Evolutionary conservation across 768 basidiomycete genomes (phyloP).

Genomic region (Grammothele lineata): DNA sequence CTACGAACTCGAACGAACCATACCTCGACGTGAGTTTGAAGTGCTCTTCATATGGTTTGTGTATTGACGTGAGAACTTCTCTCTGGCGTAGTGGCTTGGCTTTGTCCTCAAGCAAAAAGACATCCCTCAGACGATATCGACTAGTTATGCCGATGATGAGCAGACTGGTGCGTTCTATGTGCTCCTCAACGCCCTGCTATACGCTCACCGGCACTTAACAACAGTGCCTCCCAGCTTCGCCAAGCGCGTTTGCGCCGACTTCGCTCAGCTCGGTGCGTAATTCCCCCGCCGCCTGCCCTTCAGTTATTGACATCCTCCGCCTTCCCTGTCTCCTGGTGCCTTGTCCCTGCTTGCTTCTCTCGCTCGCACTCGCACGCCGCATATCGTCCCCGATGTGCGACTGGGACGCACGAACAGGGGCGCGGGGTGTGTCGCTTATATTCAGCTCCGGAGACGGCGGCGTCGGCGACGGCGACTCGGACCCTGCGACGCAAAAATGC

Average conservation of each 20-base stretch:
- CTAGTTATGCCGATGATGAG: constrained; percentile 71
- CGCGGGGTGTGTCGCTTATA: constrained; percentile 58
- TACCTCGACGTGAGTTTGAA: constrained; percentile 38
- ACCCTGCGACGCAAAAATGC: constrained; percentile 52
- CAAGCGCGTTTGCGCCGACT: constrained; percentile 49
- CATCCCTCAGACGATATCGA: constrained; percentile 60
- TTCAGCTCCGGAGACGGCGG: constrained; percentile 68
- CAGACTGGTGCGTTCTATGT: constrained; percentile 48
- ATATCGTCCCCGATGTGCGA: too few relatives aligned
- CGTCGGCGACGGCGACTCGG: constrained; percentile 56
- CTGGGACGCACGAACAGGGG: too few relatives aligned
- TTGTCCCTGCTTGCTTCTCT: too few relatives aligned
- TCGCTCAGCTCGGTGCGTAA: constrained; percentile 62
- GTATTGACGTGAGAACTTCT: too few relatives aligned
- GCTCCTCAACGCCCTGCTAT: constrained; percentile 37
- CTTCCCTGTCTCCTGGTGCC: too few relatives aligned
- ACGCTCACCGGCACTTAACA: too few relatives aligned
- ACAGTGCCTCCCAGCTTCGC: constrained; percentile 58
- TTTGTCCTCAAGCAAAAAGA: constrained; percentile 44
- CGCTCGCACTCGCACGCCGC: too few relatives aligned
- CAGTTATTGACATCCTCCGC: too few relatives aligned
- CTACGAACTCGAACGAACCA: constrained; percentile 46
- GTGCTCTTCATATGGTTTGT: too few relatives aligned
- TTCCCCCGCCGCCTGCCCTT: too few relatives aligned
- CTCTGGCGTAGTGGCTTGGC: constrained; percentile 72